Conservation (phyloP, 345 rosid species). For the Pistacia atlantica region DNA sequence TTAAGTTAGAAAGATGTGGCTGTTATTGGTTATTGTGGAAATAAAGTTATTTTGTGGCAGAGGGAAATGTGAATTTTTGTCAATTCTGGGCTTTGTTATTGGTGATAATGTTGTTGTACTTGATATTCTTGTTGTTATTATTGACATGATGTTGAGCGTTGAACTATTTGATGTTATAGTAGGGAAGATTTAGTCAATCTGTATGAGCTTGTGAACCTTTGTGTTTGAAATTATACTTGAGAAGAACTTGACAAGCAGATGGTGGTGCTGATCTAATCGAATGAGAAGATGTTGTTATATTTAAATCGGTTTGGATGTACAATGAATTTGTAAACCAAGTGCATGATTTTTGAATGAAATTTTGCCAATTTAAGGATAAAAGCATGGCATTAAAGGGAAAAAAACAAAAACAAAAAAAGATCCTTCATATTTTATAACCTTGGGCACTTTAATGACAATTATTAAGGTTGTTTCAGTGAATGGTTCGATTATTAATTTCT, state of each 20-base stretch:
- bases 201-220: neutral
- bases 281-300: neutral
- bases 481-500: neutral
- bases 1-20: neutral
- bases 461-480: neutral
- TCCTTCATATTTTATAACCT: neutral
- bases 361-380: neutral
- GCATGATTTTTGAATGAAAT: neutral
- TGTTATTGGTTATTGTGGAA: neutral
- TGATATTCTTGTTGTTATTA: neutral
- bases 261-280: neutral
- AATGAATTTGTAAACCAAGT: neutral
- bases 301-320: neutral
- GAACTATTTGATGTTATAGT: neutral
- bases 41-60: neutral
- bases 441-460: neutral
- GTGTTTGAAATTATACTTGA: neutral
- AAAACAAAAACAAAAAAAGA: neutral
- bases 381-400: neutral
- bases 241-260: neutral
- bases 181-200: neutral
- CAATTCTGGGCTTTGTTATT: neutral
- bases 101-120: neutral
- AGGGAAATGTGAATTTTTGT: neutral
- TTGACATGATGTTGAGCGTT: neutral